These are phyloP conservation scores for Exophiala sp. DNA, from an alignment of 2,329 filamentous ascomycete genomes.

Conservation along the genomic window DNA sequence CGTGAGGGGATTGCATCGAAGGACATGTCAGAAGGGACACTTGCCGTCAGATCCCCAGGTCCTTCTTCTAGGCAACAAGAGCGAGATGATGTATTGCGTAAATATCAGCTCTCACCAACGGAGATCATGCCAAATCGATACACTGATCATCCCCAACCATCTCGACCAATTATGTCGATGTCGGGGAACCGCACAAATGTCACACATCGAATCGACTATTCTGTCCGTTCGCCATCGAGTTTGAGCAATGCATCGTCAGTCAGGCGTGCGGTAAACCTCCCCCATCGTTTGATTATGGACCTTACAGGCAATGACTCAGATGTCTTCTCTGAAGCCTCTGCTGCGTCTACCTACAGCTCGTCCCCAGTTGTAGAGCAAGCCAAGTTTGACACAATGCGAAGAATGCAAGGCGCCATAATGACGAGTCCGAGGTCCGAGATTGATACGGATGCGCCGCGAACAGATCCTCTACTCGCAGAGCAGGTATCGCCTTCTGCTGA, in stretches of 20 bases:
- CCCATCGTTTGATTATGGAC: conserved; percentile 26
- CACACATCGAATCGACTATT: conserved; percentile 5
- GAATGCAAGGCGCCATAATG: neutral
- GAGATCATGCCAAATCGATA: conserved; percentile 8
- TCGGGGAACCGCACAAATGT: neutral
- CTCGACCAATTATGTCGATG: neutral
- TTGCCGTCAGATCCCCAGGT: neutral
- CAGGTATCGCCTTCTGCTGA: neutral
- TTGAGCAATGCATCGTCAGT: conserved; percentile 20
- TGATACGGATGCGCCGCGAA: neutral
- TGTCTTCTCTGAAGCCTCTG: conserved; percentile 11
- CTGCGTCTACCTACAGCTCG: conserved; percentile 14
- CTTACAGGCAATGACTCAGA: conserved; percentile 24
- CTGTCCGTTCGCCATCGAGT: conserved; percentile 16
- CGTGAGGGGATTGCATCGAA: neutral
- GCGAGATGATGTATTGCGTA: conserved; percentile 2
- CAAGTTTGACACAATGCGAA: conserved; percentile 12
- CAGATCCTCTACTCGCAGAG: neutral
- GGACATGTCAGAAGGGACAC: neutral
- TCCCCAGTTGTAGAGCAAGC: conserved; percentile 20
- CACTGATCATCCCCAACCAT: neutral
- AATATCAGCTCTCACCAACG: conserved; percentile 17
- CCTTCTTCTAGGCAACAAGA: neutral
- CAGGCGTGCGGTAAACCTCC: conserved; percentile 19
- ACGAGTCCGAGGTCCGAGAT: neutral